Percentiles rank a stretch among this genome's conserved stretches.
These are phyloP conservation scores for Aspergillus chevalieri DNA, from an alignment of 2,329 filamentous ascomycete genomes.

Conservation along the genomic window DNA sequence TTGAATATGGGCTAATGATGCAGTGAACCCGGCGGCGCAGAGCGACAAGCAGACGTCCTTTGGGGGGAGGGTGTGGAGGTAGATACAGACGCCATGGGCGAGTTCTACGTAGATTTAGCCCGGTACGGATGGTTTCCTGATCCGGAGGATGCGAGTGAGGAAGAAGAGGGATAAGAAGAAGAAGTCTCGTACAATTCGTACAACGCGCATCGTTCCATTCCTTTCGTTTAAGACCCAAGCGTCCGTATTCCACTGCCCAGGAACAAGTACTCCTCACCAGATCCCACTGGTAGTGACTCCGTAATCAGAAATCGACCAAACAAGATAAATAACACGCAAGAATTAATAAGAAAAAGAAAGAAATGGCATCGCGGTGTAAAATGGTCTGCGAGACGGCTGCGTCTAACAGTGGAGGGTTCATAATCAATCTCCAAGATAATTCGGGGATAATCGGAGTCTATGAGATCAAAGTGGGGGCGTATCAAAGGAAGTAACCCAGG, in stretches of 20 bases:
- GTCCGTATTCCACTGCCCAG: neutral
- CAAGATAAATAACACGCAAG: too few relatives aligned
- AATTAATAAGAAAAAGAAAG: too few relatives aligned
- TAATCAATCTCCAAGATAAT: too few relatives aligned
- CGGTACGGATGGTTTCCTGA: slow-evolving; percentile 47
- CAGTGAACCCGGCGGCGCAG: slow-evolving; percentile 39
- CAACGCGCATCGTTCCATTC: neutral
- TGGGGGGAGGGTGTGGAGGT: slow-evolving; percentile 39
- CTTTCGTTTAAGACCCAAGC: neutral
- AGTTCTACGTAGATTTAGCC: slow-evolving; percentile 38
- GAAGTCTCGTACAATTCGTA: neutral
- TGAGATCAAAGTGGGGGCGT: too few relatives aligned
- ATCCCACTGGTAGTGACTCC: neutral
- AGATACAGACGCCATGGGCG: slow-evolving; percentile 37
- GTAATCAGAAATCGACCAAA: neutral
- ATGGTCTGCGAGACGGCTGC: too few relatives aligned
- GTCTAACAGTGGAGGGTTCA: too few relatives aligned
- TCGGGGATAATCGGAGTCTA: too few relatives aligned
- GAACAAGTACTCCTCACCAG: neutral
- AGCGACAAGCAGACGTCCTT: slow-evolving; percentile 37
- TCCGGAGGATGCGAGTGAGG: neutral
- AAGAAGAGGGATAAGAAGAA: neutral
- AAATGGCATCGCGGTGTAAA: too few relatives aligned
- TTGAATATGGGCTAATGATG: slow-evolving; percentile 1
- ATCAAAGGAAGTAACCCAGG: too few relatives aligned